Evolutionary conservation across 2,329 filamentous ascomycete genomes (phyloP), one percentile per base, ranked within the genome.

Genomic region (Aspergillus fructus): DNA sequence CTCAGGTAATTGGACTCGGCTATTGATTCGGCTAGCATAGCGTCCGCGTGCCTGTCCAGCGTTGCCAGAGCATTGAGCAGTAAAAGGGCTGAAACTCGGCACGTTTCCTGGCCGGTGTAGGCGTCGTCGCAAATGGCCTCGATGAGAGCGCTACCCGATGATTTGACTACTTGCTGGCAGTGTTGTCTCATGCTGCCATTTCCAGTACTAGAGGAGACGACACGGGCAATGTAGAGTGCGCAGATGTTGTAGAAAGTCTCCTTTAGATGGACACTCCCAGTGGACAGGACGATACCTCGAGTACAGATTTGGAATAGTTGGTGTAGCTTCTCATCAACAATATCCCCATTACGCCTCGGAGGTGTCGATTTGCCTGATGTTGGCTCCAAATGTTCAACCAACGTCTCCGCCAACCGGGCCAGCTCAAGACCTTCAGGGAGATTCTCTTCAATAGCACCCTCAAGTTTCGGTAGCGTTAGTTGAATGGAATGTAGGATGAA

Each of bases 121-220:
- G 92, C 93, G 76, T 99, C 94, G 68, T 99, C 94, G 70, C 93
- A 97, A 43, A 97, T 82, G 24, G 91, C 86, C 65, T 93, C 91
- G 59, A 97, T 83, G 40, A 97, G 80, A 54, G 89, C 84, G 66
- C 91, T 89, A 40, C 94, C 93, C 45, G 91, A 87, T 4, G 88
- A 85, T 71, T 90, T 91, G 64, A 96, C 83, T 1, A 89, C 88
- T 70, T 90, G 83, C 41, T 86, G 81, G 48, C 77, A 85, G 59
- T 86, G 82, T 47, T 75, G 74, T 23, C 73, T 75, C 52, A 77
- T 68, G 12, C 72, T 69, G 9, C 78, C 77, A 53, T 82, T 75
- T 40, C 82, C 78, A 49, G 85, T 80, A 7, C 80, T 71, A 49
- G 76, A 77, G 1, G 67, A 65, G 23, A 71, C 71, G 64, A 93